Evolutionary conservation across 2,329 filamentous ascomycete species (phyloP), one percentile per base, ranked within the genome.

Genomic region (Mycocentrospora acerina): DNA sequence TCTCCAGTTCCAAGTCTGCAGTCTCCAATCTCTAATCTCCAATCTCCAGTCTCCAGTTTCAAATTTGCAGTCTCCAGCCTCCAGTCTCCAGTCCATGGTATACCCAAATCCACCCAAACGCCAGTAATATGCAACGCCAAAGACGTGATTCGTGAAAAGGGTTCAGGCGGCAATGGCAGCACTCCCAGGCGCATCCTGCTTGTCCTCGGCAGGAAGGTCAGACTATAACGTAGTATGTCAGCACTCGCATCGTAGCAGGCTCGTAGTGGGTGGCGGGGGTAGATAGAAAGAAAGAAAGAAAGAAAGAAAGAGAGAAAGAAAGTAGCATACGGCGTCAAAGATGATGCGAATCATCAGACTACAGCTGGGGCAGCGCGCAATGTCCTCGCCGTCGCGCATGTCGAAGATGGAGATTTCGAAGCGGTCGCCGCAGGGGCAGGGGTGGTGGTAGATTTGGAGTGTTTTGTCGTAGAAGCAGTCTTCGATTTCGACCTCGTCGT

Each of bases 401-500:
- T 97, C 90, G 38, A 78, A 81, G 39, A 97, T 81, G 14, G 80
- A 80, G 62, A 93, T 96, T 73, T 96, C 88, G 73, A 98, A 98
- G 44, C 88, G 82, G 72, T 98, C 93, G 73, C 93, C 93, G 71
- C 93, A 98, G 1, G 93, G 93, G 67, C 93, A 98, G 11, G 93
- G 93, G 68, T 95, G 95, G 71, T 91, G 86, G 74, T 95, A 98
- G 56, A 95, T 85, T 67, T 95, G 85, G 27, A 90, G 79, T 4
- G 78, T 91, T 71, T 96, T 91, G 63, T 97, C 91, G 75, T 96
- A 97, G 66, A 95, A 88, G 45, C 62, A 65, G 71, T 98, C 93
- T 69, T 97, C 91, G 73, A 97, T 96, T 68, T 97, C 91, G 70
- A 97, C 90, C 70, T 96, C 91, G 63, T 97, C 91, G 76, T 97